These are phyloP conservation scores for Colletotrichum camelliae DNA, from an alignment of 2,329 filamentous ascomycete species.

Conservation along the genomic window DNA sequence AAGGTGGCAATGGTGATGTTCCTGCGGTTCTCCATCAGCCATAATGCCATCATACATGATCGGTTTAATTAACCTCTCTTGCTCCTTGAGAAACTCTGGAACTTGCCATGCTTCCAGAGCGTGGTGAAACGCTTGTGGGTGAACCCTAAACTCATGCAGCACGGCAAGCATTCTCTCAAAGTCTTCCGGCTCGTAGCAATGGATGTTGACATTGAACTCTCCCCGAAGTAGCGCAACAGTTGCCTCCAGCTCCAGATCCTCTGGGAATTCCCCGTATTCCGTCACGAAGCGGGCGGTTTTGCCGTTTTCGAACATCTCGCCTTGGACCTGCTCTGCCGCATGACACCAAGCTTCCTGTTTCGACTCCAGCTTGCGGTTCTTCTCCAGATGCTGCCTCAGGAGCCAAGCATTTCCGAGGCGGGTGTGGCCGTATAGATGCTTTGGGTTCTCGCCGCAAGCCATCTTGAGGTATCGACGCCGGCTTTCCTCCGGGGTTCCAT, in stretches of 20 bases:
- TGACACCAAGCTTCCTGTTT: slow-evolving; percentile 36
- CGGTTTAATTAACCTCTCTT: slow-evolving; percentile 26
- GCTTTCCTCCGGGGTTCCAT: slow-evolving; percentile 33
- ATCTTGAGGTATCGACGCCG: slow-evolving; percentile 47
- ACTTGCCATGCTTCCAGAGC: slow-evolving; percentile 44
- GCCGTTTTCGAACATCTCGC: no score
- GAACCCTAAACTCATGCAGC: slow-evolving; percentile 45
- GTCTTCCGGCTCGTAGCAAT: slow-evolving; percentile 49
- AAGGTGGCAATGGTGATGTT: slow-evolving; percentile 49
- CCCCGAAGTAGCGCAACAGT: slow-evolving; percentile 44
- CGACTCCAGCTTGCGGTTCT: slow-evolving; percentile 36
- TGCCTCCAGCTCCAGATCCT: slow-evolving; percentile 43
- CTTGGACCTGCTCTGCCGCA: neutral
- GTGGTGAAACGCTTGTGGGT: slow-evolving; percentile 45
- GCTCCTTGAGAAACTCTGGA: slow-evolving; percentile 40
- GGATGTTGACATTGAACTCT: slow-evolving; percentile 44
- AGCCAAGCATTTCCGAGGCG: slow-evolving; percentile 44
- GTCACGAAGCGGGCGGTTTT: neutral
- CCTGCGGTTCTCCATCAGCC: neutral
- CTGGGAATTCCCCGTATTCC: slow-evolving; percentile 26
- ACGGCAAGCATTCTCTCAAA: slow-evolving; percentile 46
- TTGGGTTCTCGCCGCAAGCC: slow-evolving; percentile 51
- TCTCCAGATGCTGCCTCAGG: slow-evolving; percentile 40
- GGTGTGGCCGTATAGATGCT: slow-evolving; percentile 37
- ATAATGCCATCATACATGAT: rapidly evolving